phyloP scores from a whole-genome alignment of 2,329 filamentous ascomycete genomes.

The Huntiella decipiens region DNA sequence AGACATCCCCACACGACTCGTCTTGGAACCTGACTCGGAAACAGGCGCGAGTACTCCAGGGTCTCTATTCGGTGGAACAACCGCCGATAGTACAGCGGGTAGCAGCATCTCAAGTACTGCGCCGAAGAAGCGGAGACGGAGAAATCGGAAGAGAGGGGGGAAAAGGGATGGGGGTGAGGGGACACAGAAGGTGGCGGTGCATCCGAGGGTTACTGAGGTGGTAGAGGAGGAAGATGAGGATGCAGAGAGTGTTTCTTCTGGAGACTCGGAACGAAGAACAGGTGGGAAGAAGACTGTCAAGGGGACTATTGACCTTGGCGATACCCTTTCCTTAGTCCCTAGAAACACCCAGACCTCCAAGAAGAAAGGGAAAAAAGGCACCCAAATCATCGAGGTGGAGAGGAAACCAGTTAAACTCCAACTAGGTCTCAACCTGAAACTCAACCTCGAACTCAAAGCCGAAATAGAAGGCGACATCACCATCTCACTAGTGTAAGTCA shows the following conservation, averaged over 20 bases:
- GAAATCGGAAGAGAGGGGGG: not conserved
- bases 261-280: not conserved
- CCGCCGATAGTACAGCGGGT: conserved; percentile 5
- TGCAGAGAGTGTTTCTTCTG: not conserved
- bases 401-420: conserved; percentile 24
- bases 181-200: not conserved
- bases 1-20: conserved; percentile 1
- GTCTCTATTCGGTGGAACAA: conserved; percentile 4
- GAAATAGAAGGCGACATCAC: conserved; percentile 60
- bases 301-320: conserved; percentile 3
- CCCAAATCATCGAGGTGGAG: not conserved
- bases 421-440: conserved; percentile 55
- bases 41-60: not conserved
- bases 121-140: conserved; percentile 1
- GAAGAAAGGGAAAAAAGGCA: conserved; percentile 6
- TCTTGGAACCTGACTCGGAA: not conserved
- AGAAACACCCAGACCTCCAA: not conserved
- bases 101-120: not conserved
- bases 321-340: not conserved
- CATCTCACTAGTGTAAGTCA: conserved; percentile 39
- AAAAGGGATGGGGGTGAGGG: not conserved
- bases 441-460: conserved; percentile 62
- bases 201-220: not conserved
- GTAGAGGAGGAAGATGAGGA: conserved; percentile 2
- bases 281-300: conserved; percentile 3